Evolutionary conservation across 2,329 filamentous ascomycete species (phyloP).

Genomic region (Aureobasidium namibiae): DNA sequence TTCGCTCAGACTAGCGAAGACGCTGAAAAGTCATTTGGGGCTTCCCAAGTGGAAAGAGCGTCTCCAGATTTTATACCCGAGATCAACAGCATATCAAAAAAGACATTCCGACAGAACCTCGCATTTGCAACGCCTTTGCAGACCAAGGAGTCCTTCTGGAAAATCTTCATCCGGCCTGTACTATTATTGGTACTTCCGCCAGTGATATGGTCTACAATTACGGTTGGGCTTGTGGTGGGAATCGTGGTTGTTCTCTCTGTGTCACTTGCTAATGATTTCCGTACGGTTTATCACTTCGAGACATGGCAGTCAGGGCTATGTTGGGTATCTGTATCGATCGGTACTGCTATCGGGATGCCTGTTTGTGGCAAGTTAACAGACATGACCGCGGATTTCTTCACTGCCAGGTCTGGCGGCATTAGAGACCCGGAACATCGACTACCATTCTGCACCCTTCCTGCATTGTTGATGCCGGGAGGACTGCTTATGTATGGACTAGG

Average conservation of each 20-base stretch:
- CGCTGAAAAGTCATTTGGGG: too few species aligned
- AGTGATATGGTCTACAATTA: constrained; percentile 44
- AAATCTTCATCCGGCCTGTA: constrained; percentile 43
- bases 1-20: too few species aligned
- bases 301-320: not conserved
- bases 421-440: not conserved
- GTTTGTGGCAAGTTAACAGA: not conserved
- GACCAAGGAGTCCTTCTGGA: constrained; percentile 38
- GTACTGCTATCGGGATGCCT: not conserved
- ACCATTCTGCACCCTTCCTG: not conserved
- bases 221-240: not conserved
- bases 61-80: too few species aligned
- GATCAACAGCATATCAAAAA: too few species aligned
- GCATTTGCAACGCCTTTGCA: not conserved
- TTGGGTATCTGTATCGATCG: not conserved
- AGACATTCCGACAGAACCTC: not conserved
- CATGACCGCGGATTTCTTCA: not conserved
- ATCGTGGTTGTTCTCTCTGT: not conserved
- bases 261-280: not conserved
- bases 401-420: not conserved
- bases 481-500: constrained; percentile 32
- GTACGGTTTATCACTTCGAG: not conserved
- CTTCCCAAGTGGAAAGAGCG: too few species aligned
- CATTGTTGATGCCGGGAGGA: not conserved
- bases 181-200: constrained; percentile 41